Evolutionary conservation across 352 stramenopile genomes (phyloP), one percentile per base, ranked within the genome.

Genomic region (Pythium dissotocum): DNA sequence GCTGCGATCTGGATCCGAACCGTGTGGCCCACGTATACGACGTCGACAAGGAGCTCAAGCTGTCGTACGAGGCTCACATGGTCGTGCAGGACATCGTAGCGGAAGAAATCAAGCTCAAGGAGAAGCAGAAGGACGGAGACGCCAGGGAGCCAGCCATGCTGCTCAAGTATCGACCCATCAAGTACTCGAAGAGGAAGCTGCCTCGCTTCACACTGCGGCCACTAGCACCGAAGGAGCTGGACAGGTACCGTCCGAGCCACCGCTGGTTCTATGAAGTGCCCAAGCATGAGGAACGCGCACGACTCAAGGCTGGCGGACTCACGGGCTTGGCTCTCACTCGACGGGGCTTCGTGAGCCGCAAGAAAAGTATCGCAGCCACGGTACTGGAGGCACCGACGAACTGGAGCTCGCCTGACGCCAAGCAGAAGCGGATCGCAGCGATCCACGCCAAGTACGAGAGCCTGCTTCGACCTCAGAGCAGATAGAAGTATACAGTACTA

Each of bases 1-100:
- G 63, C 33, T 93, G 85, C 54, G 85, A 91, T 57, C 32, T 93
- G 40, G 78, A 91, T 62, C 78, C 80, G 21, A 60, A 48, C 13
- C 75, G 83, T 33, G 77, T 89, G 56, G 85, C 85, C 44, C 77
- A 78, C 35, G 76, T 91, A 8, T 91, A 90, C 56, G 77, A 90
- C 58, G 73, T 75, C 4, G 58, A 72, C 33, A 63, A 81, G 42
- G 57, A 85, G 61, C 73, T 93, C 48, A 93, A 93, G 61, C 66
- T 93, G 13, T 89, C 79, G 13, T 89, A 93, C 59, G 85, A 91
- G 48, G 82, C 77, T 4, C 63, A 81, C n/a, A 16, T 85, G 40
- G 82, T 87, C 13, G 72, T 90, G 10, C 77, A 79, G 30, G 66
- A 80, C 46, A 56, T 85, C 16, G 78, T 24, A 70, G 6, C 48